A percentile compares a stretch with the other conserved stretches of the same genome.
These are phyloP conservation scores for Penicillium thymicola DNA, from an alignment of 2,329 filamentous ascomycete genomes.

Conservation along the genomic window DNA sequence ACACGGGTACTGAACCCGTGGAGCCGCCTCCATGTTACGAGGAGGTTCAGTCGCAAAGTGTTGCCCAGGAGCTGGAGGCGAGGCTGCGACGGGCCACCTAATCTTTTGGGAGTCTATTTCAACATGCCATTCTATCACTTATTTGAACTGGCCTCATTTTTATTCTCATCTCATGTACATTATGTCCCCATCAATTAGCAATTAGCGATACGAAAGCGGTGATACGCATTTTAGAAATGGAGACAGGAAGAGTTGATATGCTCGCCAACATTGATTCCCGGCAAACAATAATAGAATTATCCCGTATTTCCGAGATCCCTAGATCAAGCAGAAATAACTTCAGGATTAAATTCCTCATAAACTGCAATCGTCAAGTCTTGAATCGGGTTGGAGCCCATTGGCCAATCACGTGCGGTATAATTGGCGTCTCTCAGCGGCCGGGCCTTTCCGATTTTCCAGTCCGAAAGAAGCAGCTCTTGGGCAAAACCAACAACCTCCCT, in stretches of 20 bases:
- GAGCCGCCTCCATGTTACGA: slow-evolving; percentile 91
- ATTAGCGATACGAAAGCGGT: slow-evolving; percentile 14
- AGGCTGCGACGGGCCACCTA: slow-evolving; percentile 41
- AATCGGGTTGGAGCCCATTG: slow-evolving; percentile 3
- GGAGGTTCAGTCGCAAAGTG: slow-evolving; percentile 78
- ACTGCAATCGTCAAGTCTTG: background rate
- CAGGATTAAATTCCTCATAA: background rate
- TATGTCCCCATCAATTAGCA: slow-evolving; percentile 13
- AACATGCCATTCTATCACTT: background rate
- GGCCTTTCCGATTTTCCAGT: slow-evolving; percentile 43
- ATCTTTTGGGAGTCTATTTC: background rate
- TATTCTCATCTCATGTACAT: slow-evolving; percentile 14
- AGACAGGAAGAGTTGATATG: background rate
- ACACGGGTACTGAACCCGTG: slow-evolving; percentile 45
- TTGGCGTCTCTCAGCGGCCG: slow-evolving; percentile 38
- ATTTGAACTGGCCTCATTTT: background rate
- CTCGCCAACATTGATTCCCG: background rate
- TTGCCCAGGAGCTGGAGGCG: slow-evolving; percentile 70
- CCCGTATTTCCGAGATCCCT: background rate
- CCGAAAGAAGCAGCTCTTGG: slow-evolving; percentile 33
- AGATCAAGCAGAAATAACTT: background rate
- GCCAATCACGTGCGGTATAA: slow-evolving; percentile 44
- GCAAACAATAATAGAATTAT: too few relatives aligned
- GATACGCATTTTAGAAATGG: slow-evolving; percentile 1
- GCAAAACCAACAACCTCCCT: slow-evolving; percentile 35